Conservation (phyloP, 169 alveolate genomes). For the Plasmodium knowlesi region DNA sequence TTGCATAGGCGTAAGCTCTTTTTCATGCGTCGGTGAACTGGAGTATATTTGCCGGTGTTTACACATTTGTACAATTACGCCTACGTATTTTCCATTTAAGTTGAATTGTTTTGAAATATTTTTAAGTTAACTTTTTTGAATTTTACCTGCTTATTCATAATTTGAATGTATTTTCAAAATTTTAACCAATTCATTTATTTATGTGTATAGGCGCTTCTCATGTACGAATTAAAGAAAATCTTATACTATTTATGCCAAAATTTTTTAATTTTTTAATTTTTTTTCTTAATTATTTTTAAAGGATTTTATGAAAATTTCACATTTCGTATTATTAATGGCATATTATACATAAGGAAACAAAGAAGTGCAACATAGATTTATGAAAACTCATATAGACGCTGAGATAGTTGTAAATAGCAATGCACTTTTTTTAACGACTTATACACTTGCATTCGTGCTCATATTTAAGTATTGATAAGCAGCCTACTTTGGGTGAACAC, state of each 20-base stretch:
- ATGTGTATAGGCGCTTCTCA: not conserved
- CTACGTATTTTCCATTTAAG: not conserved
- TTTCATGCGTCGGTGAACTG: not conserved
- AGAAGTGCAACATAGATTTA: not conserved
- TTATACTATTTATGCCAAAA: not conserved
- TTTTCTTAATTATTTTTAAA: not conserved
- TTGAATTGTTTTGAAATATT: not conserved
- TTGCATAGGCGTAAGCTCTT: not conserved
- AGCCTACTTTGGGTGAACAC: not conserved
- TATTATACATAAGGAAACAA: not conserved
- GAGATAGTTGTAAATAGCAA: not conserved
- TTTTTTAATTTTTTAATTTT: constrained; percentile 15
- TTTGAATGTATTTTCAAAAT: constrained; percentile 5
- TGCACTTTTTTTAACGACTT: not conserved
- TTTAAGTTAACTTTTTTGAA: not conserved
- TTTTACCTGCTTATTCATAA: not conserved
- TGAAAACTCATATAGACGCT: not conserved
- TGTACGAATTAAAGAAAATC: constrained; percentile 24
- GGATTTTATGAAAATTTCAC: not conserved
- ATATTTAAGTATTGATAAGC: not conserved
- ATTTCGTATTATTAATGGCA: not conserved
- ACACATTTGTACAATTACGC: constrained; percentile 5
- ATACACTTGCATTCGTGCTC: not conserved
- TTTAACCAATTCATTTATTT: not conserved
- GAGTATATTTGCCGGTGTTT: not conserved